phyloP scores from a whole-genome alignment of 225 moss, liverwort and hornwort species.

The Pleurozium schreberi region DNA sequence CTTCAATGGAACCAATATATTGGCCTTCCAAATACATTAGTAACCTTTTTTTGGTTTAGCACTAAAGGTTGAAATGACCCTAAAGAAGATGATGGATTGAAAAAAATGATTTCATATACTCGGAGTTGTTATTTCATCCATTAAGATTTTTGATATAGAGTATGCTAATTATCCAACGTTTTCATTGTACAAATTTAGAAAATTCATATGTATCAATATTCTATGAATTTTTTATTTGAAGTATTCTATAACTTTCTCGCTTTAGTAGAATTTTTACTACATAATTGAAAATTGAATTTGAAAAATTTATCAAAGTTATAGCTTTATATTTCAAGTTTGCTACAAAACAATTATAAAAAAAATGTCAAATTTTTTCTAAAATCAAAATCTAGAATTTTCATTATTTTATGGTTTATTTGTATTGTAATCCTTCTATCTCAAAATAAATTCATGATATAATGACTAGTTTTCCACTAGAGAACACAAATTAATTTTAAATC shows the following conservation, averaged over 20 bases:
- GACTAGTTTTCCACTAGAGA: too few species aligned
- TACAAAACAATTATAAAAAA: background rate
- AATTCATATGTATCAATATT: background rate
- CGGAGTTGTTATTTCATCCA: background rate
- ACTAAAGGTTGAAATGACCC: background rate
- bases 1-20: rapidly evolving
- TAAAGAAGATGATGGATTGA: too few species aligned
- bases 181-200: background rate
- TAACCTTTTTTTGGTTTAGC: background rate
- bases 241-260: too few species aligned
- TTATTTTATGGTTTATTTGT: background rate
- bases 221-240: background rate
- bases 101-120: background rate
- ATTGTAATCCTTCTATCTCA: too few species aligned
- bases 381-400: too few species aligned
- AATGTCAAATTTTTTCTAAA: background rate
- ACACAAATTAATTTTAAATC: too few species aligned
- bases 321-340: background rate
- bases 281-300: background rate
- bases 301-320: background rate
- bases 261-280: background rate
- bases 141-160: too few species aligned
- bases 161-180: background rate
- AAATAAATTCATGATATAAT: too few species aligned
- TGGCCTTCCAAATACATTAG: rapidly evolving